Percentiles rank a stretch among this genome's conserved stretches.
phyloP scores from a whole-genome alignment of 1,284 basidiomycete genomes.

The Moesziomyces antarcticus region DNA sequence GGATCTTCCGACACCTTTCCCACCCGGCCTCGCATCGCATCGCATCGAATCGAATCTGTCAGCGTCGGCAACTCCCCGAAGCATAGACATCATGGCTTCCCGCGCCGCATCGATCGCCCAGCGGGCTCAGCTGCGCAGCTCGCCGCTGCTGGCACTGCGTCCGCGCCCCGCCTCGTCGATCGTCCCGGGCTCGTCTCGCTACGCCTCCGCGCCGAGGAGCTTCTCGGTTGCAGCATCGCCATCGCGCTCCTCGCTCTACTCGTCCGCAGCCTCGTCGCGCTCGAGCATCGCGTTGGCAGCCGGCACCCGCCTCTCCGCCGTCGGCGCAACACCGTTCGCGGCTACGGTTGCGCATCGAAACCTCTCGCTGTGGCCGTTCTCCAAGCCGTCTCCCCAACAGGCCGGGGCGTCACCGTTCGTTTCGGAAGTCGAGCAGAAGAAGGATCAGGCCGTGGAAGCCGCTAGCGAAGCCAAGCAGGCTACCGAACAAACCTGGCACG shows the following conservation, averaged over 20 bases:
- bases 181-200: conserved; percentile 2
- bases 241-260: conserved; percentile 18
- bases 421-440: conserved; percentile 16
- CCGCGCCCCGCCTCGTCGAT: conserved; percentile 3
- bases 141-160: conserved; percentile 20
- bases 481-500: conserved; percentile 1
- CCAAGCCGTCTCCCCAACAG: background rate
- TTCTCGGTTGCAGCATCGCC: conserved; percentile 17
- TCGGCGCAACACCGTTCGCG: conserved; percentile 23
- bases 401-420: conserved; percentile 3
- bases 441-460: conserved; percentile 10
- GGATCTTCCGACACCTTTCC: too few relatives aligned
- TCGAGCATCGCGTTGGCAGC: conserved; percentile 15
- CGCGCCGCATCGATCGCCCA: conserved; percentile 30
- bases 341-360: conserved; percentile 17
- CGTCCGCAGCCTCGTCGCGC: conserved; percentile 18
- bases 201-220: conserved; percentile 1
- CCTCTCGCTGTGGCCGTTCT: conserved; percentile 21
- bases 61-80: background rate
- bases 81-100: conserved; percentile 17
- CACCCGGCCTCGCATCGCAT: too few relatives aligned
- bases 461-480: conserved; percentile 18
- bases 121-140: conserved; percentile 18
- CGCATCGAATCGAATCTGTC: background rate
- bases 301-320: background rate